Evolutionary conservation across 164 flowering plant genomes (phyloP).

Genomic region (Akebia trifoliata): DNA sequence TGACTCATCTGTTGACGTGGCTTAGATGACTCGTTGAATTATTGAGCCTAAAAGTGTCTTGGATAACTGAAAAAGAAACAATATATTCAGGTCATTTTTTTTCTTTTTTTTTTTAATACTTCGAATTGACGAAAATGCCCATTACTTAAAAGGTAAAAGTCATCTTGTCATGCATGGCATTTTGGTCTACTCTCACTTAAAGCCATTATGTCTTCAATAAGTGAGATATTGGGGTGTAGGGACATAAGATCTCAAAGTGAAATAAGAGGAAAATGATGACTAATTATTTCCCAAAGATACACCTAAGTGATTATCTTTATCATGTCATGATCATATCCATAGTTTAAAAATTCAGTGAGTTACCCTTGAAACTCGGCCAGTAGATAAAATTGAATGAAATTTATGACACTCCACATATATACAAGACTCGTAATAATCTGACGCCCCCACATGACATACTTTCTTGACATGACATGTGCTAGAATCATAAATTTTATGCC

Average conservation of each 20-base stretch:
- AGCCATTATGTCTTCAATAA: slow-evolving; percentile 9
- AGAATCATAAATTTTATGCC: no score
- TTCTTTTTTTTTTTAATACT: background rate
- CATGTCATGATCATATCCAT: no score
- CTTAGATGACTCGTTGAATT: slow-evolving; percentile 54
- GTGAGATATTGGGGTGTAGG: slow-evolving; percentile 24
- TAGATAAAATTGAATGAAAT: no score
- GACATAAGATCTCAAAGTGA: slow-evolving; percentile 26
- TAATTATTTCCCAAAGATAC: slow-evolving; percentile 52
- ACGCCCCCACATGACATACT: no score
- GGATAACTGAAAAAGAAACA: slow-evolving; percentile 21
- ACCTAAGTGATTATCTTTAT: slow-evolving; percentile 46
- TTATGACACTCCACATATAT: no score
- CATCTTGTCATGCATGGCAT: background rate
- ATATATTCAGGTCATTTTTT: background rate
- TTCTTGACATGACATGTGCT: no score
- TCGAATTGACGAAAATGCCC: slow-evolving; percentile 11
- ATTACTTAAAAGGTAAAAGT: slow-evolving; percentile 15
- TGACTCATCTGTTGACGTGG: slow-evolving; percentile 27
- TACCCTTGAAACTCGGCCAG: no score
- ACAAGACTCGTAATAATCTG: no score
- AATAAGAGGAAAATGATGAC: slow-evolving; percentile 45
- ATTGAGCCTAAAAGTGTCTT: slow-evolving; percentile 48
- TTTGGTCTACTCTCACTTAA: background rate
- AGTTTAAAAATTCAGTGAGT: no score